Evolutionary conservation across 257 asterid genomes (phyloP).

Genomic region (Petunia secreta): DNA sequence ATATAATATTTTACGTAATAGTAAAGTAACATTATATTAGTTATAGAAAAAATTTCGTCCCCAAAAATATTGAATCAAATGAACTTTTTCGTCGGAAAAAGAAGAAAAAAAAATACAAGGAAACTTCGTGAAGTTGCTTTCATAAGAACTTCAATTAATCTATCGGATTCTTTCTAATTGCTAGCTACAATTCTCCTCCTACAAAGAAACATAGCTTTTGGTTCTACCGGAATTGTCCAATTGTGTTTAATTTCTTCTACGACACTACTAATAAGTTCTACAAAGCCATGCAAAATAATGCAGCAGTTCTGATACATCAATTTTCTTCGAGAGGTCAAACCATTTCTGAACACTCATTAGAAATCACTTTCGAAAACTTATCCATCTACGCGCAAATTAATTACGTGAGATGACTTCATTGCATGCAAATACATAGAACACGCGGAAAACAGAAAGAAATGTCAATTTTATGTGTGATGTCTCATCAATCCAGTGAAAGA

Average conservation of each 20-base stretch:
- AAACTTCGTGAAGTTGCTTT: too few relatives aligned
- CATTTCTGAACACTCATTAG: neutral
- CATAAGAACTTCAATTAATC: neutral
- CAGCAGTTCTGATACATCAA: neutral
- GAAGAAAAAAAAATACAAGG: too few relatives aligned
- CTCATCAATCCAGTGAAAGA: neutral
- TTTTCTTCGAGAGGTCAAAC: conserved; percentile 6
- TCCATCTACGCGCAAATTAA: neutral
- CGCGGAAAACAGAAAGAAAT: neutral
- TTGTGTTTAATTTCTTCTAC: neutral
- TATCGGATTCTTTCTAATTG: neutral
- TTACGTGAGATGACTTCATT: neutral
- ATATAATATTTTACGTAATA: too few relatives aligned
- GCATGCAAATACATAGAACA: neutral
- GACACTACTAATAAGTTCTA: neutral
- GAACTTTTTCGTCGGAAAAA: too few relatives aligned
- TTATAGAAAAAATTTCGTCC: too few relatives aligned
- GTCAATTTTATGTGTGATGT: neutral
- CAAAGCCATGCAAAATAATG: neutral
- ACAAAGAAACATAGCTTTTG: neutral
- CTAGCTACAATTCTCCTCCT: too few relatives aligned
- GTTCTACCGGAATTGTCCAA: neutral
- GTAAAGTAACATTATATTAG: too few relatives aligned
- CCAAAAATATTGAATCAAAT: too few relatives aligned
- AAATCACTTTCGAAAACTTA: neutral